Evolutionary conservation across 2,329 filamentous ascomycete species (phyloP).

Genomic region (Claviceps arundinis): DNA sequence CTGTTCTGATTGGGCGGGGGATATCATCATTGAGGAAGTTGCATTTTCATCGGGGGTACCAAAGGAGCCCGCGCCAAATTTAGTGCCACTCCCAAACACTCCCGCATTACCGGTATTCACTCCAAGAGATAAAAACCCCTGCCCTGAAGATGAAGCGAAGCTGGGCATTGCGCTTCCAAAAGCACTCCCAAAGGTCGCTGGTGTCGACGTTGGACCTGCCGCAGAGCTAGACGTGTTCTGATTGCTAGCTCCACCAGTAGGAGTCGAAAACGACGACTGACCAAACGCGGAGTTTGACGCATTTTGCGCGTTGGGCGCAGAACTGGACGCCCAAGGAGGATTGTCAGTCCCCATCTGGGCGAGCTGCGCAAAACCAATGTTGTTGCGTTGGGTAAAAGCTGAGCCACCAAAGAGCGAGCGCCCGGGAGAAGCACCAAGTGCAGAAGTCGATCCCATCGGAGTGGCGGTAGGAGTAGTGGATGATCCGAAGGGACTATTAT

Average conservation of each 20-base stretch:
- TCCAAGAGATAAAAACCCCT: constrained; percentile 40
- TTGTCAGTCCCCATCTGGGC: constrained; percentile 32
- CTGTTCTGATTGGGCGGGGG: constrained; percentile 16
- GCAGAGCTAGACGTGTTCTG: constrained; percentile 26
- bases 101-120: constrained; percentile 21
- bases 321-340: constrained; percentile 38
- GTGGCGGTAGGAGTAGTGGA: constrained; percentile 18
- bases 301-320: constrained; percentile 2
- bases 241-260: constrained; percentile 21
- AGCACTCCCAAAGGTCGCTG: constrained; percentile 25
- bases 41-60: constrained; percentile 11
- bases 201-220: constrained; percentile 14
- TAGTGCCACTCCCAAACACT: constrained; percentile 24
- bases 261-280: constrained; percentile 35
- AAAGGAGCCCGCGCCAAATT: constrained; percentile 23
- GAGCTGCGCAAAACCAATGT: constrained; percentile 41
- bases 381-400: constrained; percentile 35
- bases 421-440: constrained; percentile 18
- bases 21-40: constrained; percentile 14
- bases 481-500: constrained; percentile 28
- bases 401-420: constrained; percentile 33
- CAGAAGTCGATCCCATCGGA: constrained; percentile 25
- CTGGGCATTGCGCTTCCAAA: constrained; percentile 13
- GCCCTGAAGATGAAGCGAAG: constrained; percentile 40
- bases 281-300: constrained; percentile 36